Conservation (phyloP, 495 filamentous ascomycete species). For the Astrothelium subdiscretum region DNA sequence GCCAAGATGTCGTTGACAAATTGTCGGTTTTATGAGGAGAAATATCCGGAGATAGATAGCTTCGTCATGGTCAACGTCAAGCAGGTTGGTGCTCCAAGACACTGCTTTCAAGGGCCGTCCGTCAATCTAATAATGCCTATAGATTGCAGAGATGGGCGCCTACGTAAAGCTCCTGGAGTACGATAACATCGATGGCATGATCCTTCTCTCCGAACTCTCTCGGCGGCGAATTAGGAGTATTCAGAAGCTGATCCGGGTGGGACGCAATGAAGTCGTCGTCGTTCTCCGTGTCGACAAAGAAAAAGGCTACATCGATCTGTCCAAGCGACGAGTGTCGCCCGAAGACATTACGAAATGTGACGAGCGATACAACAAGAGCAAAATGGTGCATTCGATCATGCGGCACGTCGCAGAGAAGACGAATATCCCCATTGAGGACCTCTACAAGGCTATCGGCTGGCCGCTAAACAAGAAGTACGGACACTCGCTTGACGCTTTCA, state of each 20-base stretch:
- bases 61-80: slow-evolving; percentile 84
- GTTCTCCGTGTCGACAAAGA: slow-evolving; percentile 98
- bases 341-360: slow-evolving; percentile 98
- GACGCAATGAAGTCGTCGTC: slow-evolving; percentile 95
- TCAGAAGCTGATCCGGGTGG: slow-evolving; percentile 96
- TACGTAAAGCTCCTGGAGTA: slow-evolving; percentile 99
- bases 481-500: slow-evolving; percentile 94
- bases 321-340: slow-evolving; percentile 91
- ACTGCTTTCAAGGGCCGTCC: background rate
- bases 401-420: slow-evolving; percentile 97
- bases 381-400: slow-evolving; percentile 97
- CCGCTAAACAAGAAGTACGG: slow-evolving; percentile 96
- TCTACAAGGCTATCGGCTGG: slow-evolving; percentile 93
- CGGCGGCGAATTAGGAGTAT: slow-evolving; percentile 95
- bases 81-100: slow-evolving; percentile 33
- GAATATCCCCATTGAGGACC: slow-evolving; percentile 76
- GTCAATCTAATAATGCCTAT: background rate
- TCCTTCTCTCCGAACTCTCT: slow-evolving; percentile 89
- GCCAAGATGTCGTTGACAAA: slow-evolving; percentile 86
- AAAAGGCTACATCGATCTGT: slow-evolving; percentile 98
- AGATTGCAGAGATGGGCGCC: slow-evolving; percentile 99
- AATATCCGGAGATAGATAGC: slow-evolving; percentile 95
- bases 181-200: slow-evolving; percentile 99
- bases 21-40: slow-evolving; percentile 97
- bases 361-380: slow-evolving; percentile 98